Base-by-base conservation (phyloP, 371 early-diverging fungal species). In the Phascolomyces articulosus region DNA sequence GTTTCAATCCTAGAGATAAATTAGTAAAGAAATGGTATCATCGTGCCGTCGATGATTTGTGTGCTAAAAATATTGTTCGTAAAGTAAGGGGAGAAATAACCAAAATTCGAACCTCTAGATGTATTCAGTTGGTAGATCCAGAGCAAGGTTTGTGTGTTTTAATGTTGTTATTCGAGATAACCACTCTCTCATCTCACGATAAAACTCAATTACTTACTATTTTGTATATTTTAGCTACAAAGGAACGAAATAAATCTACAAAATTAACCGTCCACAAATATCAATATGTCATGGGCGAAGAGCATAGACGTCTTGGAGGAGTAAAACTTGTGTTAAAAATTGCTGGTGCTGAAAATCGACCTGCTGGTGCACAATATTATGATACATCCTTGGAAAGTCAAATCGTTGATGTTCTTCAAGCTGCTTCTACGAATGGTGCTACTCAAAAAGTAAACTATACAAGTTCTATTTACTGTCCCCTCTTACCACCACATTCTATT, bases 21-120 rank as follows among this genome's bases (percentile, higher is more conserved):
- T 0, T 29, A 0, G 68, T 72, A 0, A 31, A 63, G 34, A 75
- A 71, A 31, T 80, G 81, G 81, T 77, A 67, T 38, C 68, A 75
- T 24, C 73, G 81, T 26, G 38, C 47, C 6, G 44, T 77, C 31
- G 71, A 77, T 55, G 68, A 63, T 6, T 29, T 41, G 1, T 40
- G 41, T 26, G n/a, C 23, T 10, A 26, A 31, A 20, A 21, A 40
- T 23, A 26, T 41, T 16, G 24, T 55, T 24, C 27, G 63, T 26
- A 63, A 57, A 48, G 29, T 61, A 21, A 51, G 9, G 11, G 44
- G 29, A 23, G 1, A 16, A 23, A 10, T n/a, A 20, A 54, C 64
- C 20, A 55, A 55, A 23, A 16, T 20, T 47, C 57, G 70, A 20
- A 63, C 47, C n/a, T 18, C 55, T 4, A 64, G 79, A 24, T 71